Evolutionary conservation across 2,329 filamentous ascomycete species (phyloP), one percentile per base, ranked within the genome.

Genomic region (Diaporthe batatas): DNA sequence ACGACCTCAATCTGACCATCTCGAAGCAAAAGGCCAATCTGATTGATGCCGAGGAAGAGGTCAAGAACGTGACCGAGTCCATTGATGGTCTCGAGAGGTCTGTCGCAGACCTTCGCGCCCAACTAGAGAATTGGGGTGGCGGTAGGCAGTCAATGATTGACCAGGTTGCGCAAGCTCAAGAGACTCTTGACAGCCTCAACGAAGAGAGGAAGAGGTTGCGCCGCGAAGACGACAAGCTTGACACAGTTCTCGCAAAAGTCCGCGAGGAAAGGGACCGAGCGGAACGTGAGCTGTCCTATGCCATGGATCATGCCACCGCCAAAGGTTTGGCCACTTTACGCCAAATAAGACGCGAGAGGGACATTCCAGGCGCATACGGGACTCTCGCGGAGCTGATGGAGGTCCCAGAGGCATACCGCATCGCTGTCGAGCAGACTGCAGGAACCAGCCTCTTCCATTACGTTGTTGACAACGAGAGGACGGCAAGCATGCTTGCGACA

Each of bases 381-480:
- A 97, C 95, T 0, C 83, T 99, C 49, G 95, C 96, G 6, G 97
- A 99, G 81, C 89, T 99, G n/a, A 91, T 98, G 77, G 91, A 95
- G 70, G 94, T 98, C 64, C 90, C 88, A 72, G 94, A 98, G 69
- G 89, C 91, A 69, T 98, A 98, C 83, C 91, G 95, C 74, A 91
- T 95, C 14, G 94, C 96, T 2, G 93, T 97, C 12, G 96, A 99
- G 83, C 94, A 97, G 77, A 96, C 95, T 68, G 96, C 96, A 2
- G 96, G 96, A 23, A 92, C 92, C 75, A 97, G 94, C 80, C 87
- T 99, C 11, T 99, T 99, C 83, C 94, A 99, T 82, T 98, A 98
- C 76, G 91, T 99, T 14, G 96, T 98, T 55, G 96, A 99, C 81
- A 96, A 93, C 65, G 94, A 97, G 74, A 91, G 93, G 53, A 98